Conservation (phyloP, 2,329 filamentous ascomycete species). For the Paecilomyces dactylethromorphus region DNA sequence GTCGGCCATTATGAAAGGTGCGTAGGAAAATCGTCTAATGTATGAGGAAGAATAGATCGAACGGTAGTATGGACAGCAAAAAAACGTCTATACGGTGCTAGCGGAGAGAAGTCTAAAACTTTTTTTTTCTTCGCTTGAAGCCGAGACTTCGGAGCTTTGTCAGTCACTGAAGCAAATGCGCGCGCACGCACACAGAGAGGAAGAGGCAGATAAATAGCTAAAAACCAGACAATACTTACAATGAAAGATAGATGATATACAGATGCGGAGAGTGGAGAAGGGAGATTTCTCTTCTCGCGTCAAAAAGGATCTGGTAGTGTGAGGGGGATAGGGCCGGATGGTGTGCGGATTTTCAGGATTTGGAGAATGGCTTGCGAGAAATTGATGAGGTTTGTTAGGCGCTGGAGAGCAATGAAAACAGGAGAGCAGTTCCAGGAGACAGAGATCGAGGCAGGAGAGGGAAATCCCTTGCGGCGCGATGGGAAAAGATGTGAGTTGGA, state of each 20-base stretch:
- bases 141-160: constrained; percentile 10
- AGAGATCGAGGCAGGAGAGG: constrained; percentile 3
- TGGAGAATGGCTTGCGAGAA: constrained; percentile 7
- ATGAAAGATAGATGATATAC: constrained; percentile 20
- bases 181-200: background rate
- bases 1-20: constrained; percentile 30
- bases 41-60: constrained; percentile 2
- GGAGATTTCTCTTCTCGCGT: background rate
- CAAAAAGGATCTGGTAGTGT: constrained; percentile 10
- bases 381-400: background rate
- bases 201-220: background rate
- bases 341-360: constrained; percentile 20
- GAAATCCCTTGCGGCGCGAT: background rate
- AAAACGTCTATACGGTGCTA: constrained; percentile 12
- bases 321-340: constrained; percentile 15
- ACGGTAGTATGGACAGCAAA: constrained; percentile 6
- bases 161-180: constrained; percentile 5
- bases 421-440: constrained; percentile 10
- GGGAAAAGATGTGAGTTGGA: background rate
- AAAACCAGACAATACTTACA: constrained; percentile 13
- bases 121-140: constrained; percentile 15
- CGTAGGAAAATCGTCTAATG: constrained; percentile 11
- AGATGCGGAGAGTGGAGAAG: constrained; percentile 12
- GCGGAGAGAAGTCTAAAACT: constrained; percentile 14
- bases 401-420: constrained; percentile 2